A percentile compares a stretch with the other conserved stretches of the same genome.
Evolutionary conservation across 176 grass and related monocot species (phyloP).

Genomic region (Juncus inflexus): DNA sequence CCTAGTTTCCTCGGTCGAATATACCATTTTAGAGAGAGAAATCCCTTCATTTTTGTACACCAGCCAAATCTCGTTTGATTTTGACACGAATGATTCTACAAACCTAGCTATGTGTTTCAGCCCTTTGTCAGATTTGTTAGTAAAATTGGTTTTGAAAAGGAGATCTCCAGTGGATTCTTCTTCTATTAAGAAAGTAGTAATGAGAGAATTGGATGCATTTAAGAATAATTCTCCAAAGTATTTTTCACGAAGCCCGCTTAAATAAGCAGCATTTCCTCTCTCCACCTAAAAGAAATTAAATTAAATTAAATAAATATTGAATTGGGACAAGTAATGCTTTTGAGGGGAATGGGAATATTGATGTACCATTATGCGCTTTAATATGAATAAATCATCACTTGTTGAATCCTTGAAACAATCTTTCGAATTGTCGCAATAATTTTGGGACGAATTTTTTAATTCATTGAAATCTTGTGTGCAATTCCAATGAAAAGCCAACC

Average conservation of each 20-base stretch:
- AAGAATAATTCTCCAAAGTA: slow-evolving; percentile 88
- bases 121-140: slow-evolving; percentile 38
- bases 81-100: slow-evolving; percentile 95
- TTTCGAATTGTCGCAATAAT: slow-evolving; percentile 47
- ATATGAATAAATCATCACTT: slow-evolving; percentile 85
- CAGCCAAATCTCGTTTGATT: slow-evolving; percentile 96
- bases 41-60: slow-evolving; percentile 81
- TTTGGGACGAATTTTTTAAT: slow-evolving; percentile 31
- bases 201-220: slow-evolving; percentile 76
- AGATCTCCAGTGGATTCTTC: slow-evolving; percentile 13
- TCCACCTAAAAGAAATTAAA: slow-evolving; percentile 52
- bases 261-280: slow-evolving; percentile 82
- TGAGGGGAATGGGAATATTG: background rate
- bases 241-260: slow-evolving; percentile 92
- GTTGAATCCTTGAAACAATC: slow-evolving; percentile 35
- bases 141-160: slow-evolving; percentile 10
- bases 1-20: slow-evolving; percentile 81
- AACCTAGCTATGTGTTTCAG: slow-evolving; percentile 90
- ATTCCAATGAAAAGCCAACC: slow-evolving; percentile 98
- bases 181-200: slow-evolving; percentile 34
- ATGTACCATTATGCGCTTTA: slow-evolving; percentile 98
- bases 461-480: slow-evolving; percentile 59
- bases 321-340: background rate
- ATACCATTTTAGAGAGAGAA: slow-evolving; percentile 83
- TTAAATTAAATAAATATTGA: background rate